Evolutionary conservation across 1,284 basidiomycete genomes (phyloP).

Genomic region (Cutaneotrichosporon curvatum): DNA sequence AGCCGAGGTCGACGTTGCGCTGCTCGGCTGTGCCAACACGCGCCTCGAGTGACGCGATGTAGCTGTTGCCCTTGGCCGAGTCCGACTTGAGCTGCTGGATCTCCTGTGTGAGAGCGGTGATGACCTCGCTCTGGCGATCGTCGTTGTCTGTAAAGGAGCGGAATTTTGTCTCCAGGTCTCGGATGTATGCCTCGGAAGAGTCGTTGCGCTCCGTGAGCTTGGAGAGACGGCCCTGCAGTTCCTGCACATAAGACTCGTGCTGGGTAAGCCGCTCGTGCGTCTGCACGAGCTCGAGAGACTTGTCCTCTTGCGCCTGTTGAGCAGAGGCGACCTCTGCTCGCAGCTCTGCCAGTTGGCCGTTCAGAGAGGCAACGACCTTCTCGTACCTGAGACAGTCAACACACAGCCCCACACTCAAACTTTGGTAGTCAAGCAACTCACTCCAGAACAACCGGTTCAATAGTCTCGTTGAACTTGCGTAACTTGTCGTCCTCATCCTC

Average conservation of each 20-base stretch:
- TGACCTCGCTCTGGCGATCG: slow-evolving; percentile 63
- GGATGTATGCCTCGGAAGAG: slow-evolving; percentile 87
- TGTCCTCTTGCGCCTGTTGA: slow-evolving; percentile 60
- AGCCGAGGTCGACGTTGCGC: slow-evolving; percentile 59
- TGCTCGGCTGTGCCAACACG: slow-evolving; percentile 73
- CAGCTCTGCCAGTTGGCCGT: slow-evolving; percentile 76
- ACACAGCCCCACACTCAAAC: not conserved
- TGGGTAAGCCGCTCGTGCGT: slow-evolving; percentile 63
- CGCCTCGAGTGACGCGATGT: slow-evolving; percentile 83
- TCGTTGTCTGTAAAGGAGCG: slow-evolving; percentile 72
- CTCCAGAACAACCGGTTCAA: slow-evolving; percentile 95
- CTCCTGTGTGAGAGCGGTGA: slow-evolving; percentile 77
- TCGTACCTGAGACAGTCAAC: slow-evolving; percentile 56
- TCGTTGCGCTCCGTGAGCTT: slow-evolving; percentile 83
- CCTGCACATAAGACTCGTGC: slow-evolving; percentile 76
- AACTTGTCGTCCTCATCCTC: slow-evolving; percentile 23
- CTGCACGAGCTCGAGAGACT: slow-evolving; percentile 66
- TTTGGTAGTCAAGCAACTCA: no score
- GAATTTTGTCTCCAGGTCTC: slow-evolving; percentile 83
- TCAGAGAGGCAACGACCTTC: slow-evolving; percentile 90
- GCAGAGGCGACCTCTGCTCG: slow-evolving; percentile 61
- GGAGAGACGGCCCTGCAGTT: slow-evolving; percentile 68
- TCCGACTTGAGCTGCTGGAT: slow-evolving; percentile 67
- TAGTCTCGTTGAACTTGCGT: slow-evolving; percentile 82
- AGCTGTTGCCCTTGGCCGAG: slow-evolving; percentile 64